Percentiles rank a stretch among this genome's conserved stretches.
phyloP scores from a whole-genome alignment of 176 grass and related monocot genomes.

The Melocanna baccifera region DNA sequence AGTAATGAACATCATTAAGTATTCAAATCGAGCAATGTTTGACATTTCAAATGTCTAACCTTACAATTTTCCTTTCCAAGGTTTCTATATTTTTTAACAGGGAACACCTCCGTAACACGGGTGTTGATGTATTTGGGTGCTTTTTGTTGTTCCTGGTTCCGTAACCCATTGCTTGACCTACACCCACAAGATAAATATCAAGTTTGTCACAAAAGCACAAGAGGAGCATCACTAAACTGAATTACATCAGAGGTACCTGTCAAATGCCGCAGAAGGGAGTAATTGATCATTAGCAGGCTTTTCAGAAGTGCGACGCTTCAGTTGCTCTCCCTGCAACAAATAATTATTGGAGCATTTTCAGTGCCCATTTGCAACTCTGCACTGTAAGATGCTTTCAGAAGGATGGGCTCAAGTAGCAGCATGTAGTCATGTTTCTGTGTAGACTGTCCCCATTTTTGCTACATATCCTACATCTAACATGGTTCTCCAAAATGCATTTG shows the following conservation, averaged over 20 bases:
- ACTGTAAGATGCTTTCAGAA: background rate
- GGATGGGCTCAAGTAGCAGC: background rate
- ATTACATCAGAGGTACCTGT: conserved; percentile 40
- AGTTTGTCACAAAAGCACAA: background rate
- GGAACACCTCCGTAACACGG: conserved; percentile 77
- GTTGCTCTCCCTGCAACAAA: conserved; percentile 69
- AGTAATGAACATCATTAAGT: background rate
- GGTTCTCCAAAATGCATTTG: background rate
- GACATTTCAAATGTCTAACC: conserved; percentile 28
- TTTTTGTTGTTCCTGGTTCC: conserved; percentile 48
- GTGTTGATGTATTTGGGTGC: conserved; percentile 68
- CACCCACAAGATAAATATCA: conserved; percentile 11
- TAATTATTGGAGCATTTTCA: background rate
- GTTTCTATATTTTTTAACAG: conserved; percentile 64
- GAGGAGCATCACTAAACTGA: background rate
- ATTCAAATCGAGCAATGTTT: background rate
- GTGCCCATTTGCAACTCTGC: background rate
- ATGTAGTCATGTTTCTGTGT: background rate
- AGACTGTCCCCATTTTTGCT: background rate
- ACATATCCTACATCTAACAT: background rate
- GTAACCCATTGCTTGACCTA: conserved; percentile 31
- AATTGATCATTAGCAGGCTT: conserved; percentile 30
- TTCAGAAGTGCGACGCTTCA: conserved; percentile 55
- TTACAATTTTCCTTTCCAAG: conserved; percentile 61
- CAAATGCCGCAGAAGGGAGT: conserved; percentile 31